These are phyloP conservation scores for Didymella glomerata DNA, from an alignment of 2,329 filamentous ascomycete species.

Conservation along the genomic window DNA sequence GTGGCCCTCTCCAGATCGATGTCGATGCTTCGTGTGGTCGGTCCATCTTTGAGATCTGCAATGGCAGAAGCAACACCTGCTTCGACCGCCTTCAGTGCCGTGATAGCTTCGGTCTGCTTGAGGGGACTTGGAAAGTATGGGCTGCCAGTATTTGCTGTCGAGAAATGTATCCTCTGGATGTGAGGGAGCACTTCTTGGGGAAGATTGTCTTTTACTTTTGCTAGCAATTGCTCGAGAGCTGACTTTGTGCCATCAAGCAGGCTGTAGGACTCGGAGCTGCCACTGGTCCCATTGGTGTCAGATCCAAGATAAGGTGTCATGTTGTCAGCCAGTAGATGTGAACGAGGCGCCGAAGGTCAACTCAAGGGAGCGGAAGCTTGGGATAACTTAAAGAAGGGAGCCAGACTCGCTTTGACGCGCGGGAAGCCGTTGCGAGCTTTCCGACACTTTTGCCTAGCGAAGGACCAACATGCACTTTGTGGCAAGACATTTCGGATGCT, in stretches of 20 bases:
- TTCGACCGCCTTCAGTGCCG: slow-evolving; percentile 67
- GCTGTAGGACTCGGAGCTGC: slow-evolving; percentile 30
- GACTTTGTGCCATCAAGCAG: slow-evolving; percentile 47
- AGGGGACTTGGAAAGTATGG: slow-evolving; percentile 57
- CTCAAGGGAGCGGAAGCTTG: slow-evolving; percentile 3
- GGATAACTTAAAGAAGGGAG: slow-evolving; percentile 12
- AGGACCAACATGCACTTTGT: slow-evolving; percentile 24
- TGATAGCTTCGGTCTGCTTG: slow-evolving; percentile 62
- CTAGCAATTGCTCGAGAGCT: slow-evolving; percentile 45
- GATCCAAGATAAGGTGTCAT: slow-evolving; percentile 45
- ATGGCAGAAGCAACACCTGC: slow-evolving; percentile 68
- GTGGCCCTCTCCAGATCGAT: slow-evolving; percentile 64
- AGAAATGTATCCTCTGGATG: slow-evolving; percentile 44
- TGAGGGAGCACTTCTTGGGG: slow-evolving; percentile 45
- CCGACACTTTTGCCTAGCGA: slow-evolving; percentile 25
- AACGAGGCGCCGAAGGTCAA: slow-evolving; percentile 5
- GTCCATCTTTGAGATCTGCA: slow-evolving; percentile 63
- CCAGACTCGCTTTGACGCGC: slow-evolving; percentile 20
- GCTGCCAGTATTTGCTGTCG: slow-evolving; percentile 49
- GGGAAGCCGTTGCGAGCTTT: slow-evolving; percentile 25
- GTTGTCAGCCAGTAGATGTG: slow-evolving; percentile 8
- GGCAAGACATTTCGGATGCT: slow-evolving; percentile 27
- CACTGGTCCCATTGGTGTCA: slow-evolving; percentile 22
- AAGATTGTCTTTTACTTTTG: slow-evolving; percentile 45
- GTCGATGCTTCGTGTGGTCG: slow-evolving; percentile 54